Evolutionary conservation across 2,329 filamentous ascomycete species (phyloP).

Genomic region (Microdochium bolleyi): DNA sequence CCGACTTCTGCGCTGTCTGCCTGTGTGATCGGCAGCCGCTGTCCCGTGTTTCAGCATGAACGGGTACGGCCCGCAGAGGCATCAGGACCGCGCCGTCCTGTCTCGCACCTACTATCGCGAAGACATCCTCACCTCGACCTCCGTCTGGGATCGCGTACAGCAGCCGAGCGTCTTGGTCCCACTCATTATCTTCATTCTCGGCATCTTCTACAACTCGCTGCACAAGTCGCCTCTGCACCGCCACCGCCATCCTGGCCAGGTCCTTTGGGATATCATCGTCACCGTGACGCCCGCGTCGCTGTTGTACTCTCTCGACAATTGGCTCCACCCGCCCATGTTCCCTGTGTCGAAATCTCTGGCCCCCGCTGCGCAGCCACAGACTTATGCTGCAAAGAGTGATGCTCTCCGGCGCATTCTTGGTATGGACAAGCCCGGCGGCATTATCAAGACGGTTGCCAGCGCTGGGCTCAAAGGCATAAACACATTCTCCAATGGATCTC

Average conservation of each 20-base stretch:
- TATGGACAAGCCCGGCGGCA: slow-evolving; percentile 41
- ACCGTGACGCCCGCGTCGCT: slow-evolving; percentile 46
- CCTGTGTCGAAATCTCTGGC: slow-evolving; percentile 24
- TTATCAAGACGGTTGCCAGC: slow-evolving; percentile 49
- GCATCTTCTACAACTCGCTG: slow-evolving; percentile 25
- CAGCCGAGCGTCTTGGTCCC: slow-evolving; percentile 27
- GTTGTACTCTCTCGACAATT: slow-evolving; percentile 48
- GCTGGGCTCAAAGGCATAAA: slow-evolving; percentile 50
- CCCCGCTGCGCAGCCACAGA: slow-evolving; percentile 25
- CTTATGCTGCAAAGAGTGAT: slow-evolving; percentile 54
- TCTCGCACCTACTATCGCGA: slow-evolving; percentile 12
- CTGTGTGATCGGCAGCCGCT: slow-evolving; percentile 2
- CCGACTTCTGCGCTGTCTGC: slow-evolving; percentile 1
- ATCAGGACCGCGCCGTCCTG: slow-evolving; percentile 16
- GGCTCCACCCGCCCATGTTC: slow-evolving; percentile 39
- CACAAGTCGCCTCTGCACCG: slow-evolving; percentile 15
- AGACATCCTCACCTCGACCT: slow-evolving; percentile 4
- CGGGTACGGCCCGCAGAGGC: slow-evolving; percentile 21
- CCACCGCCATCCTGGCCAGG: slow-evolving; percentile 28
- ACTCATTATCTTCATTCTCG: slow-evolving; percentile 21
- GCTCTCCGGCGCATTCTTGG: slow-evolving; percentile 56
- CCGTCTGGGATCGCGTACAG: slow-evolving; percentile 20
- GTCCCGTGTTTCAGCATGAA: slow-evolving; percentile 24
- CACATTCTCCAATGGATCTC: slow-evolving; percentile 28
- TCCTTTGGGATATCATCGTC: slow-evolving; percentile 56